Percentiles rank a stretch among this genome's conserved stretches.
phyloP scores from a whole-genome alignment of 495 filamentous ascomycete genomes.

The Aspergillus cavernicola region DNA sequence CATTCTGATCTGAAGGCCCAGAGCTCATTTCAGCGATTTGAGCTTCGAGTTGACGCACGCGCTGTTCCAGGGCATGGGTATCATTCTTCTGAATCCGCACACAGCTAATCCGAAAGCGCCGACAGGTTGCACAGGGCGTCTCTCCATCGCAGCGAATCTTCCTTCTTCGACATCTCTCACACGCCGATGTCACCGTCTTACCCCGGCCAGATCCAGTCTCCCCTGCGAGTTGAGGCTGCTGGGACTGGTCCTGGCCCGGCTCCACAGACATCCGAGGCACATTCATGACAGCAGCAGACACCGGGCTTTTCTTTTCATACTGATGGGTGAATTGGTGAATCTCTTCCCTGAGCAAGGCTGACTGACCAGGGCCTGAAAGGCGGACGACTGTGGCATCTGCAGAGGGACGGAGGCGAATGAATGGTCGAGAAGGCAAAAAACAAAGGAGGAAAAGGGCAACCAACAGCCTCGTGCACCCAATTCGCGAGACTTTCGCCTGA shows the following conservation, averaged over 20 bases:
- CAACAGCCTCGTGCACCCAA: background rate
- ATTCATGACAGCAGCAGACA: constrained; percentile 10
- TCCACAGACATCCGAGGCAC: constrained; percentile 7
- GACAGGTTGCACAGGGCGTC: constrained; percentile 18
- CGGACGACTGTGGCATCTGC: background rate
- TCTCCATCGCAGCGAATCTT: constrained; percentile 22
- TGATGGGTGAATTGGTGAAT: background rate
- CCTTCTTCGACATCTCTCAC: constrained; percentile 18
- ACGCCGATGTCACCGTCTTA: constrained; percentile 12
- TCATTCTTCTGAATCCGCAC: constrained; percentile 14
- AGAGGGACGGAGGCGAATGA: background rate
- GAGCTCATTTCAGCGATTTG: constrained; percentile 13
- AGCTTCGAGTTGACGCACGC: constrained; percentile 15
- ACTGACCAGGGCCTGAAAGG: background rate
- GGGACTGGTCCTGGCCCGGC: background rate
- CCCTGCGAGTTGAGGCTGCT: constrained; percentile 1
- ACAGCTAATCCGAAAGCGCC: constrained; percentile 15
- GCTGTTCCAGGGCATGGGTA: constrained; percentile 14
- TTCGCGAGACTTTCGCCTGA: background rate
- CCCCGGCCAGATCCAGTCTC: constrained; percentile 5
- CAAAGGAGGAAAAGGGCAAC: background rate
- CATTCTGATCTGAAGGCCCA: background rate
- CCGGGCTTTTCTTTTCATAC: constrained; percentile 7
- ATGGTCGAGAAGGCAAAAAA: background rate
- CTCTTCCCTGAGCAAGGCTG: background rate